Base-by-base conservation (phyloP, 2,329 filamentous ascomycete species). In the Microdochium trichocladiopsis region DNA sequence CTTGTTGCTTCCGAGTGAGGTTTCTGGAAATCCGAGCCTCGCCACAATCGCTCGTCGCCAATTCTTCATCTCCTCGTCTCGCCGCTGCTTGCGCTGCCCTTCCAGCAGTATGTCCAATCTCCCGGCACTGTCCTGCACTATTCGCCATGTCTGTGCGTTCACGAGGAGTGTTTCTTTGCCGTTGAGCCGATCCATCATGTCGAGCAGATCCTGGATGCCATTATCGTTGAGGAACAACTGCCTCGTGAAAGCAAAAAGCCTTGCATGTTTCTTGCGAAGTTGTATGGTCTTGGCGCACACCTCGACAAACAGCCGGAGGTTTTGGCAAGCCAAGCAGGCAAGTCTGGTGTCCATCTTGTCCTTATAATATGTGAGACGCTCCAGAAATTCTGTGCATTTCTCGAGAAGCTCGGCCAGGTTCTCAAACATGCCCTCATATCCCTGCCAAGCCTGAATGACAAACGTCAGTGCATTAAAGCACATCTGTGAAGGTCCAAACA, bases 391-490 rank as follows among this genome's bases (percentile, higher is more conserved):
- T 24, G 60, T 58, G 24, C 66, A 69, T 52, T 64, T 66, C 51
- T 66, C 60, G 4, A 65, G 58, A 10, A 69, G 55, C 53, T 63
- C 62, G 0, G 56, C 60, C 5, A 70, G 61, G 31, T 64, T 67
- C 31, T 62, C 63, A 16, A 69, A 66, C 4, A 66, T 66, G 47
- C 64, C 65, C 45, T 66, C 62, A 52, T 68, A 68, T 11, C 63
- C 63, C 50, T 65, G 60, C 66, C 66, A 69, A 18, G 65, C 66
- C 51, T 61, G 57, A 18, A 69, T 65, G 50, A 68, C 66, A 51
- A 68, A 69, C 11, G 65, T 67, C 18, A 69, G 62, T n/a, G 66
- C 66, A 54, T 63, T 67, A 47, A 63, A 69, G 53, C 66, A 68
- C 57, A 63, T 66, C 10, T 60, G 58, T 10, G 66, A 60, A 8